Percentiles rank a stretch among this genome's conserved stretches.
phyloP scores from a whole-genome alignment of 2,329 filamentous ascomycete species.

The Magnaporthiopsis rhizophila region DNA sequence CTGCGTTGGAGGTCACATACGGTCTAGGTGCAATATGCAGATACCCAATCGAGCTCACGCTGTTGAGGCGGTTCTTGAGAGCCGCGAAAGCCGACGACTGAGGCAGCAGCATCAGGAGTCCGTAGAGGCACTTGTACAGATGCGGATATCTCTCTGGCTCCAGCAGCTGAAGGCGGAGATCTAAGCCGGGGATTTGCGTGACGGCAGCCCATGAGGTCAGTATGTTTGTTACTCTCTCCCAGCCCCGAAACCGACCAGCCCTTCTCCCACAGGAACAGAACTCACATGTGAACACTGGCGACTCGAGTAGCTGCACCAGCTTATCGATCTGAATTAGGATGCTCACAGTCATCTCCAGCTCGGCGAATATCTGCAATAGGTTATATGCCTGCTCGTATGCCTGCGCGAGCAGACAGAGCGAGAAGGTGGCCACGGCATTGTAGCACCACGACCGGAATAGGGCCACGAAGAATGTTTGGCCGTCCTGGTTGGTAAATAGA shows the following conservation, averaged over 20 bases:
- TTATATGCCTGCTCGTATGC: conserved; percentile 98
- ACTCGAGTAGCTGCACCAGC: conserved; percentile 91
- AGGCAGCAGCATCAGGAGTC: conserved; percentile 93
- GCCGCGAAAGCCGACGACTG: conserved; percentile 96
- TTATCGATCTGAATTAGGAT: conserved; percentile 99
- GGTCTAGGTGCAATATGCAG: conserved; percentile 72
- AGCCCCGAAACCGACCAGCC: neutral
- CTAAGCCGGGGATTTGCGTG: conserved; percentile 34
- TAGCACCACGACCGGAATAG: conserved; percentile 97
- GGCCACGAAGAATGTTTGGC: conserved; percentile 89
- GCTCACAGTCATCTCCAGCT: conserved; percentile 97
- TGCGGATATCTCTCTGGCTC: conserved; percentile 94
- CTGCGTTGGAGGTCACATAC: conserved; percentile 43
- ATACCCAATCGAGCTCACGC: conserved; percentile 93
- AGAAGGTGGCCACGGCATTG: conserved; percentile 96
- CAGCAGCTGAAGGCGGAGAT: conserved; percentile 86
- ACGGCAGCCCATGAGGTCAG: neutral
- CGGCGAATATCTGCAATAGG: conserved; percentile 89
- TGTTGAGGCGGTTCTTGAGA: conserved; percentile 92
- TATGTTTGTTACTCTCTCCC: too few relatives aligned
- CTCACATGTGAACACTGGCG: conserved; percentile 93
- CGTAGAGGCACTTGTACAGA: conserved; percentile 96
- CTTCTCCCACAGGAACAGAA: conserved; percentile 13
- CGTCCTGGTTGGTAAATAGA: conserved; percentile 53
- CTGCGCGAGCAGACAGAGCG: conserved; percentile 86